Evolutionary conservation across 2,329 filamentous ascomycete species (phyloP), one percentile per base, ranked within the genome.

Genomic region (Aspergillus vadensis): DNA sequence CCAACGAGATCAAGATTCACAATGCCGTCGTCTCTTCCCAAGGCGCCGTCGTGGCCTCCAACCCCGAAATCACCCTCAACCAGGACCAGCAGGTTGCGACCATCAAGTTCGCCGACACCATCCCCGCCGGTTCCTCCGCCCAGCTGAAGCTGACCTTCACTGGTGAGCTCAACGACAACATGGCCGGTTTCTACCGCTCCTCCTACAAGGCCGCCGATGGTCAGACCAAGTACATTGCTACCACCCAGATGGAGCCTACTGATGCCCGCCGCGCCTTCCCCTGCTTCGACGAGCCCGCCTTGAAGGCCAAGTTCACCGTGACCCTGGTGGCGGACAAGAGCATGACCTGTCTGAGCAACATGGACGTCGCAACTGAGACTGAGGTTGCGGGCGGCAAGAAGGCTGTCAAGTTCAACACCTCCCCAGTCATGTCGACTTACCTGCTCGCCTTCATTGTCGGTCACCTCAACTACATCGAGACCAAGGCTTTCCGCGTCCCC

Each of bases 161-260:
- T 9, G 92, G 92, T 43, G 84, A 83, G 47, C 81, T 97, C 71
- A 97, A 96, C 77, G 91, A 96, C 76, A 94, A 95, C 79, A 96
- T 98, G 92, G 93, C 93, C 52, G 94, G 94, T 51, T 98, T 98
- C 85, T 98, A 98, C 80, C 88, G 94, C 60, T 97, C 92, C 1
- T 96, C 92, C 6, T 98, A 94, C 83, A 96, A 95, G 82, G 88
- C 87, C 63, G 79, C 86, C 52, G 87, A 95, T 71, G 94, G 94
- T 41, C 86, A 86, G 62, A 88, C 89, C 60, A 91, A 90, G 67
- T 90, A 93, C 74, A 83, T 98, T 72, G 94, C 93, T 27, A 94
- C 92, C 25, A 91, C 91, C 17, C 94, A 98, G 82, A 96, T 98
- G 91, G 94, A 98, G 81, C 89, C 94, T 41, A 97, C 94, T 14